Conservation (phyloP, 805 yeast species). For the Clavispora carvajalis region DNA sequence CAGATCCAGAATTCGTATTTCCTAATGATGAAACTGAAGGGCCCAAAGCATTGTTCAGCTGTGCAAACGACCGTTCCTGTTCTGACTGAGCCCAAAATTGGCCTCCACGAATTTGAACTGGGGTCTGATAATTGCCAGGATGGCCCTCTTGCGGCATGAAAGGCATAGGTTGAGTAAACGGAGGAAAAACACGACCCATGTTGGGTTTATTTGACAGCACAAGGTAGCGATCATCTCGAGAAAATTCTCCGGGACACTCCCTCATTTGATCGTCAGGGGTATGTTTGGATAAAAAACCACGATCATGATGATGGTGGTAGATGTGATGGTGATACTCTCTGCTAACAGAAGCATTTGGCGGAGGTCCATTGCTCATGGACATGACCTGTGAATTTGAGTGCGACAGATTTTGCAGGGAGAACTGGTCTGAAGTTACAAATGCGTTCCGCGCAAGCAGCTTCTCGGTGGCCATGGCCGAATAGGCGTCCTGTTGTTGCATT, state of each 20-base stretch:
- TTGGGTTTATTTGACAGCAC: neutral
- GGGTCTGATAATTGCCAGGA: neutral
- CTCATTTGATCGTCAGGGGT: slow-evolving; percentile 29
- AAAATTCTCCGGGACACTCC: neutral
- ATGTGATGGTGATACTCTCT: slow-evolving; percentile 3
- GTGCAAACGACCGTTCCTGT: neutral
- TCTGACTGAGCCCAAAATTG: neutral
- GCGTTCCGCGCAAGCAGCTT: neutral
- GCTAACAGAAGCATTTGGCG: neutral
- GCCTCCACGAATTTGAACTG: neutral
- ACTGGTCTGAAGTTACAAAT: neutral
- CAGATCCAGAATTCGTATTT: too few relatives aligned
- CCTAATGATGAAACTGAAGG: too few relatives aligned
- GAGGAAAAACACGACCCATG: too few relatives aligned
- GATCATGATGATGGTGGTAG: slow-evolving; percentile 6
- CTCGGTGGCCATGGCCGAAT: neutral
- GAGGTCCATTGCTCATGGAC: neutral
- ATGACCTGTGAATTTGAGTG: neutral
- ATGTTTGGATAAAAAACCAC: slow-evolving; percentile 19
- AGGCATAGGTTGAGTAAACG: too few relatives aligned
- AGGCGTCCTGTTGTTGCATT: slow-evolving; percentile 3
- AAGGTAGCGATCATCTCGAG: neutral
- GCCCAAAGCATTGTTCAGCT: too few relatives aligned
- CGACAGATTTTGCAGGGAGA: neutral
- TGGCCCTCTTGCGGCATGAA: too few relatives aligned